phyloP scores from a whole-genome alignment of 352 stramenopile species.

The Paralagenidium karlingii region DNA sequence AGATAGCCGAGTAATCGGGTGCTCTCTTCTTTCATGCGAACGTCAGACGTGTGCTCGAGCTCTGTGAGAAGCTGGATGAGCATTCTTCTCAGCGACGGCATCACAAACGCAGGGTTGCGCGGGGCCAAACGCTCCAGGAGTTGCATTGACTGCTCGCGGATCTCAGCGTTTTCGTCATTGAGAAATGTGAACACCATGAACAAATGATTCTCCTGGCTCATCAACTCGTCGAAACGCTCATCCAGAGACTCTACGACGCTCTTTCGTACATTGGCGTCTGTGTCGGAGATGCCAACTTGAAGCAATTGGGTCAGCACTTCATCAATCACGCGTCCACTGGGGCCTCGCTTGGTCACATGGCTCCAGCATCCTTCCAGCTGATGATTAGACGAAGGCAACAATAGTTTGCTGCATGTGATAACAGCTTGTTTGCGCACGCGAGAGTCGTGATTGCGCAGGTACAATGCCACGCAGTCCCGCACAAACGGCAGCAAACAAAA shows the following conservation, averaged over 20 bases:
- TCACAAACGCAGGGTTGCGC: constrained; percentile 92
- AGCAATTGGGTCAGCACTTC: constrained; percentile 88
- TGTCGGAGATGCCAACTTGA: constrained; percentile 88
- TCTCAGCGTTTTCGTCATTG: constrained; percentile 85
- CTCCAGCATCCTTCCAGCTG: constrained; percentile 20
- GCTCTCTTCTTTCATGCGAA: constrained; percentile 79
- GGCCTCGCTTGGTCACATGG: constrained; percentile 61
- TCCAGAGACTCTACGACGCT: constrained; percentile 92
- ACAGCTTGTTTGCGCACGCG: constrained; percentile 87
- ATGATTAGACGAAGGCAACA: constrained; percentile 24
- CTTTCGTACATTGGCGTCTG: constrained; percentile 80
- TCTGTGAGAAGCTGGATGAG: constrained; percentile 93
- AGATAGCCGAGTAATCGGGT: constrained; percentile 76
- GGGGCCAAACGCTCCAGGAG: constrained; percentile 89
- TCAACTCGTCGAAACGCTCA: constrained; percentile 85
- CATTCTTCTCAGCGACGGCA: constrained; percentile 89
- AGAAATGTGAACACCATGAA: constrained; percentile 90
- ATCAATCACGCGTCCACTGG: constrained; percentile 87
- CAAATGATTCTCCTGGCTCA: constrained; percentile 90
- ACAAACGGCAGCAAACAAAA: constrained; percentile 94
- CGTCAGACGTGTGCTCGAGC: constrained; percentile 86
- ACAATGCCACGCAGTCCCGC: constrained; percentile 86
- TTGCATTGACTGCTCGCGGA: constrained; percentile 86
- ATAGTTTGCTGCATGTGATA: constrained; percentile 64
- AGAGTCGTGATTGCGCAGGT: constrained; percentile 84